Conservation (phyloP, 148 eudicot genomes). For the Cornus suecica region DNA sequence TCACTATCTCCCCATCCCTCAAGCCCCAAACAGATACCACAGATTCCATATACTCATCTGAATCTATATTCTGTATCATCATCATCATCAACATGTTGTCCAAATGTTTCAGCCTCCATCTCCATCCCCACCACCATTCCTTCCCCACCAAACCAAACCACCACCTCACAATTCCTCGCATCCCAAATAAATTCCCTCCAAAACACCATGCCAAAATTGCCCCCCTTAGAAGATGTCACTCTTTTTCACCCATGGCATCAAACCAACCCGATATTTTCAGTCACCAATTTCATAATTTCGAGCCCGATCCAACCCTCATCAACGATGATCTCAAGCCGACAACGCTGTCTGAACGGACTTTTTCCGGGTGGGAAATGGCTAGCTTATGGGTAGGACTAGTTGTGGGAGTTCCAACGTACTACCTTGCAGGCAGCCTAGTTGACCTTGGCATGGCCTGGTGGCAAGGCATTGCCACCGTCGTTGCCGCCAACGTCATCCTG, state of each 20-base stretch:
- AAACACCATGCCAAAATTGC: slow-evolving; percentile 6
- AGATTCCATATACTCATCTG: slow-evolving; percentile 16
- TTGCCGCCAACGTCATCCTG: slow-evolving; percentile 65
- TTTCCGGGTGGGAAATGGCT: slow-evolving; percentile 84
- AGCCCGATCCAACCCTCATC: slow-evolving; percentile 59
- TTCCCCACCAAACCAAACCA: slow-evolving; percentile 15
- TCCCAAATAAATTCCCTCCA: slow-evolving; percentile 18
- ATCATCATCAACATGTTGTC: slow-evolving; percentile 48
- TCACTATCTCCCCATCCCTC: slow-evolving; percentile 25
- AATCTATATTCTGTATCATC: slow-evolving; percentile 8
- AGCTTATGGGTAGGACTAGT: slow-evolving; percentile 89
- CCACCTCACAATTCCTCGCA: slow-evolving; percentile 5
- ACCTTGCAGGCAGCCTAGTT: slow-evolving; percentile 89
- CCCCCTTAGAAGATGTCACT: slow-evolving; percentile 16
- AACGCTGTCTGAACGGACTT: slow-evolving; percentile 45
- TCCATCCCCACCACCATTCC: slow-evolving; percentile 30
- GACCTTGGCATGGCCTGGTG: slow-evolving; percentile 99
- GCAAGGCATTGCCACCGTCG: slow-evolving; percentile 93
- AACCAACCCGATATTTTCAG: slow-evolving; percentile 6
- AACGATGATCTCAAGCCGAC: slow-evolving; percentile 87
- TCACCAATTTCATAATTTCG: slow-evolving; percentile 20
- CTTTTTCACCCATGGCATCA: slow-evolving; percentile 40
- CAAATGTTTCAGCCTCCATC: slow-evolving; percentile 49
- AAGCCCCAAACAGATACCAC: slow-evolving; percentile 12
- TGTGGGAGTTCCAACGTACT: slow-evolving; percentile 89